Conservation (phyloP, 768 basidiomycete genomes). For the Tricholoma sp. region DNA sequence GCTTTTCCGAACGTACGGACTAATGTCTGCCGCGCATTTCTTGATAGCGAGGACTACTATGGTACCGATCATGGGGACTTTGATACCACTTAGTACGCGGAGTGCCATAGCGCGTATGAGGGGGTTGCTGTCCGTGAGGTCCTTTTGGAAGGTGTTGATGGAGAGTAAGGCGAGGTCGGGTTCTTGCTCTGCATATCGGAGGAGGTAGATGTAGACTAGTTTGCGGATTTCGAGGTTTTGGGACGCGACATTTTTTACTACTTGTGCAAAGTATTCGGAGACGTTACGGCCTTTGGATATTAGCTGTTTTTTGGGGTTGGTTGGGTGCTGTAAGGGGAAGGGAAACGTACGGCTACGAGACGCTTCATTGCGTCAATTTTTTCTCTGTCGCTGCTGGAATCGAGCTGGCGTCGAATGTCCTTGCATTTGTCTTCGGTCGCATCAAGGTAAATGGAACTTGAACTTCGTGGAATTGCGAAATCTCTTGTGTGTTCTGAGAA, state of each 20-base stretch:
- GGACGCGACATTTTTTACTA: constrained; percentile 95
- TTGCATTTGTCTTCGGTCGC: constrained; percentile 74
- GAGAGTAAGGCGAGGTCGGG: constrained; percentile 93
- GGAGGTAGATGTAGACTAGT: constrained; percentile 95
- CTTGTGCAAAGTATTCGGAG: constrained; percentile 91
- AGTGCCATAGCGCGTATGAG: constrained; percentile 96
- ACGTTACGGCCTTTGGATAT: constrained; percentile 92
- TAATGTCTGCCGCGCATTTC: constrained; percentile 87
- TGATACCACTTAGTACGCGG: constrained; percentile 87
- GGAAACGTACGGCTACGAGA: constrained; percentile 73
- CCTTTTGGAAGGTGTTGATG: constrained; percentile 98
- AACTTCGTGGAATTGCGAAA: constrained; percentile 50
- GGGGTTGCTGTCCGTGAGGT: constrained; percentile 86
- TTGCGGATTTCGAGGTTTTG: constrained; percentile 92
- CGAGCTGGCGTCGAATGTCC: constrained; percentile 82
- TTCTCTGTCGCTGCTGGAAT: constrained; percentile 83
- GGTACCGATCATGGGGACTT: constrained; percentile 81
- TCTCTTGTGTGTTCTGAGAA: constrained; percentile 79
- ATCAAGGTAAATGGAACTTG: constrained; percentile 58
- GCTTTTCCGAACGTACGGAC: constrained; percentile 92
- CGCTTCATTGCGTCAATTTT: constrained; percentile 94
- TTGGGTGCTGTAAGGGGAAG: neutral
- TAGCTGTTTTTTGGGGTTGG: constrained; percentile 42
- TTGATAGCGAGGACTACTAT: constrained; percentile 85
- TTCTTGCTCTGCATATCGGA: constrained; percentile 89